These are phyloP conservation scores for Purpureocillium takamizusanense DNA, from an alignment of 2,329 filamentous ascomycete genomes.

Conservation along the genomic window DNA sequence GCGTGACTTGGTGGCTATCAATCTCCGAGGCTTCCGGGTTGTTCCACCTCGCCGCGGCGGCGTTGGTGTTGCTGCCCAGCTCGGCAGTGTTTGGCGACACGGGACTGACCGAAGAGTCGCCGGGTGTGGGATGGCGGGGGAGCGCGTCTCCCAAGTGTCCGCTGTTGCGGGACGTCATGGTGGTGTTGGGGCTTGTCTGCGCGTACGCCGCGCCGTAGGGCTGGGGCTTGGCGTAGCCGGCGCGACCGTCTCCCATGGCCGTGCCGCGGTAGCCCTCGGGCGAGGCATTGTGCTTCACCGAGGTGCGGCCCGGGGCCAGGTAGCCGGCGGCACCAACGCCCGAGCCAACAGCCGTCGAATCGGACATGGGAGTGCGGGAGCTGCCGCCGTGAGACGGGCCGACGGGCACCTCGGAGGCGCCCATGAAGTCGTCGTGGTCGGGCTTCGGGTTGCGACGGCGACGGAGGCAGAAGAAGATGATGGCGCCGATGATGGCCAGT, in stretches of 20 bases:
- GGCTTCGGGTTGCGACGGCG: conserved; percentile 21
- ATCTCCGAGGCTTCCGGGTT: conserved; percentile 27
- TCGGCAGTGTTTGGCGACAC: conserved; percentile 7
- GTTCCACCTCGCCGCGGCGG: conserved; percentile 21
- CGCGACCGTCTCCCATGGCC: conserved; percentile 27
- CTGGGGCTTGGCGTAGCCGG: conserved; percentile 28
- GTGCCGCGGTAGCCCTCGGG: conserved; percentile 30
- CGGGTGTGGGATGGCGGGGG: conserved; percentile 17
- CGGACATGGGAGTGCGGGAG: conserved; percentile 21
- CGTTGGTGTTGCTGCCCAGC: conserved; percentile 15
- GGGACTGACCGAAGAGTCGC: conserved; percentile 8
- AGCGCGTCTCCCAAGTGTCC: conserved; percentile 10
- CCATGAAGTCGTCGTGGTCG: conserved; percentile 29
- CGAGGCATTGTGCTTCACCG: conserved; percentile 12
- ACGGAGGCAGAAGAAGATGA: conserved; percentile 20
- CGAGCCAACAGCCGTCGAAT: conserved; percentile 13
- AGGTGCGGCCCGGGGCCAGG: conserved; percentile 15
- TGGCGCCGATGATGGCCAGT: conserved; percentile 19
- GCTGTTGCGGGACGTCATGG: conserved; percentile 6
- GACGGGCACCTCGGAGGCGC: conserved; percentile 33
- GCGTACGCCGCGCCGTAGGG: conserved; percentile 22
- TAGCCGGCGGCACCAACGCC: conserved; percentile 6
- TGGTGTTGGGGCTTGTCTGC: conserved; percentile 10
- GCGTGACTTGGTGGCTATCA: conserved; percentile 23
- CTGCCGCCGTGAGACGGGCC: conserved; percentile 16